phyloP scores from a whole-genome alignment of 2,329 filamentous ascomycete genomes.

The Aaosphaeria pasadenensis region DNA sequence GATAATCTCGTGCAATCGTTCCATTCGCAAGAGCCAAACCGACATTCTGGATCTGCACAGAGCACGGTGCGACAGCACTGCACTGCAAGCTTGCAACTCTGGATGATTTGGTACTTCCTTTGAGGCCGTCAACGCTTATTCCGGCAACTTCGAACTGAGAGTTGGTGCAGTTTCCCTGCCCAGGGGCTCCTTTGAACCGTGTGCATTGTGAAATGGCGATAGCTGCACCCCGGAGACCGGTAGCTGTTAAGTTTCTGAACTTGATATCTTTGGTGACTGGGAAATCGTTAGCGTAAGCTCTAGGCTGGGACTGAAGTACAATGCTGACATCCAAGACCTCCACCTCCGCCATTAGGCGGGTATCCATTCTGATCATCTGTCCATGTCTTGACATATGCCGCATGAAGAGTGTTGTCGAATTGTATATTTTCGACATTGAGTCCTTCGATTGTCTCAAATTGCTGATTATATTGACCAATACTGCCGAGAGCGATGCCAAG shows the following conservation, averaged over 20 bases:
- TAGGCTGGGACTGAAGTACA: constrained; percentile 1
- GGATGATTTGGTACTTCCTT: constrained; percentile 22
- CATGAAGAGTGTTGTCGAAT: constrained; percentile 47
- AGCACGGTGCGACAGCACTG: constrained; percentile 23
- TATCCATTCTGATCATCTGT: constrained; percentile 50
- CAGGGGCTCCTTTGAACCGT: constrained; percentile 28
- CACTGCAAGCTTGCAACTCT: constrained; percentile 23
- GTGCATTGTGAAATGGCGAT: constrained; percentile 42
- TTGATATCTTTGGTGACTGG: constrained; percentile 32
- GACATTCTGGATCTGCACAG: constrained; percentile 13
- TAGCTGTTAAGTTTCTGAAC: constrained; percentile 32
- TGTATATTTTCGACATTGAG: constrained; percentile 49
- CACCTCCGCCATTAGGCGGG: constrained; percentile 59
- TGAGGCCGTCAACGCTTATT: constrained; percentile 25
- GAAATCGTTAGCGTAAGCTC: too few species aligned
- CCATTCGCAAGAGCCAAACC: constrained; percentile 17
- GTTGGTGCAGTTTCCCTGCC: constrained; percentile 32
- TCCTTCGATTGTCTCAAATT: constrained; percentile 50
- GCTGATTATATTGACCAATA: constrained; percentile 53
- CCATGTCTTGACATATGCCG: constrained; percentile 60
- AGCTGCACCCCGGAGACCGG: constrained; percentile 12
- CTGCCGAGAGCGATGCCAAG: constrained; percentile 57
- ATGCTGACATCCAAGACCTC: constrained; percentile 44
- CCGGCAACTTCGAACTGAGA: constrained; percentile 39
- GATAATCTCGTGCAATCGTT: constrained; percentile 7